Percentiles rank a stretch among this genome's conserved stretches.
phyloP scores from a whole-genome alignment of 2,329 filamentous ascomycete species.

The Fusarium stilboides region DNA sequence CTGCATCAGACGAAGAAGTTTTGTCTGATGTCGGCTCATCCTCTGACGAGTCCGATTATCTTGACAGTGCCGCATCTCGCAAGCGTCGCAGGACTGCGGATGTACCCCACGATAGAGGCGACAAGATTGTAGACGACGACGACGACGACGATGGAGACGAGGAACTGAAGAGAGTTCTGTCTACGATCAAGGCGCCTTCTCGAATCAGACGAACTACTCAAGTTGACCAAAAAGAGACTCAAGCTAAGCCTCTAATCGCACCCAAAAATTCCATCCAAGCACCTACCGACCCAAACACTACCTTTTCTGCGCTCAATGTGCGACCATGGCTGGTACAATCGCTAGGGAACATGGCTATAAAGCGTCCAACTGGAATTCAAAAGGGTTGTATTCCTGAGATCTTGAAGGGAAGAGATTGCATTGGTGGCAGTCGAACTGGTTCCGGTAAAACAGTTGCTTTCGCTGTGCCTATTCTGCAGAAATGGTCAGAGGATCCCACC shows the following conservation, averaged over 20 bases:
- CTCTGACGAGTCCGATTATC: constrained; percentile 64
- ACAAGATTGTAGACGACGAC: constrained; percentile 51
- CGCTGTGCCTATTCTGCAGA: constrained; percentile 92
- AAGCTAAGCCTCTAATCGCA: constrained; percentile 38
- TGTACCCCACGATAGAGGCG: constrained; percentile 45
- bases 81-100: constrained; percentile 62
- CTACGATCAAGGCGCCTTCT: constrained; percentile 67
- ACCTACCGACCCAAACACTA: constrained; percentile 70
- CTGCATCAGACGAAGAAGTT: constrained; percentile 36
- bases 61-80: constrained; percentile 62
- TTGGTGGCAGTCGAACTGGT: constrained; percentile 93
- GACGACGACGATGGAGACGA: constrained; percentile 53
- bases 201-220: constrained; percentile 63
- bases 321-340: constrained; percentile 91
- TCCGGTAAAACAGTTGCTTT: constrained; percentile 98
- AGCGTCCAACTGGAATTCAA: constrained; percentile 91
- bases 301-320: constrained; percentile 81
- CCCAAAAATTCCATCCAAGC: constrained; percentile 61
- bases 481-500: constrained; percentile 91
- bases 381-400: constrained; percentile 94
- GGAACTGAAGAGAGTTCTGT: constrained; percentile 54
- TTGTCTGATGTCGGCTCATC: constrained; percentile 41
- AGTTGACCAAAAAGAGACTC: constrained; percentile 38
- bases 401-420: constrained; percentile 90
- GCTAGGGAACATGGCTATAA: constrained; percentile 83